A percentile compares a stretch with the other conserved stretches of the same genome.
Evolutionary conservation across 1,284 basidiomycete species (phyloP).

Genomic region (Boletus nobilissimus): DNA sequence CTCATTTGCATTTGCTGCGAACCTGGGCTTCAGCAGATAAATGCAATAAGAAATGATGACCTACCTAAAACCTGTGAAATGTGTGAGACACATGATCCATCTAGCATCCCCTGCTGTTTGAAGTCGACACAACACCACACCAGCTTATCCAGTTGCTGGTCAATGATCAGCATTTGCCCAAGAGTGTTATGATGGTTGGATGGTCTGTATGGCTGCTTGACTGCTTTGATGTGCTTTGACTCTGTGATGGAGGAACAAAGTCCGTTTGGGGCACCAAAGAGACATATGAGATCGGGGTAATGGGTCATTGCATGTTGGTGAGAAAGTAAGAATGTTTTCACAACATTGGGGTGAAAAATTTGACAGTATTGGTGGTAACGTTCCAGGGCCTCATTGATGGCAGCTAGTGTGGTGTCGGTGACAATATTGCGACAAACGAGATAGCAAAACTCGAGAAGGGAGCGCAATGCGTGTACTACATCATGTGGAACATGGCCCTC

Average conservation of each 20-base stretch:
- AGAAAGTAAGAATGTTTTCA: neutral
- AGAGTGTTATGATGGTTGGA: neutral
- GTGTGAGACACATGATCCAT: neutral
- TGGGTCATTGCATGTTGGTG: neutral
- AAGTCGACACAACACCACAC: neutral
- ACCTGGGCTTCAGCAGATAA: neutral
- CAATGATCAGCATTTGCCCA: neutral
- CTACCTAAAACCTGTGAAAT: neutral
- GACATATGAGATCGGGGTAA: neutral
- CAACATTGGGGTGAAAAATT: neutral
- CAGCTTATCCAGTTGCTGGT: neutral
- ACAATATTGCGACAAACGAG: neutral
- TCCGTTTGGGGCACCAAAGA: neutral
- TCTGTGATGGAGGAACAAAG: neutral
- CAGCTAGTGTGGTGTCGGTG: neutral
- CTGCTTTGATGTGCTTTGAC: slow-evolving; percentile 3
- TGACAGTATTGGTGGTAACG: neutral
- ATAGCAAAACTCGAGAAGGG: slow-evolving; percentile 1
- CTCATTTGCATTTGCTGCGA: neutral
- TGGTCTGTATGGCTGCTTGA: neutral
- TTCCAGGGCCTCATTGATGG: neutral
- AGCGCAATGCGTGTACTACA: neutral
- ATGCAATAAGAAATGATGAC: neutral
- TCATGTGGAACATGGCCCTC: neutral
- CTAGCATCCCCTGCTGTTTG: neutral